phyloP scores from a whole-genome alignment of 129 eudicot species.

The sunflower (Helianthus annuus) region HanXRQr2.0-SUNRISE NC_035449.2:31404741-31405240 shows the following conservation, averaged over 20 bases:
- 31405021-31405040: slow-evolving; percentile 45
- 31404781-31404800: too few relatives aligned
- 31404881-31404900: not conserved
- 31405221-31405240: slow-evolving; percentile 10
- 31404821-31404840: too few relatives aligned
- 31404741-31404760: too few relatives aligned
- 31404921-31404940: not conserved
- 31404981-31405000: slow-evolving; percentile 16
- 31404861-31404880: not conserved
- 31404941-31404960: not conserved
- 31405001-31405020: slow-evolving; percentile 35
- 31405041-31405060: slow-evolving; percentile 27
- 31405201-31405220: slow-evolving; percentile 6
- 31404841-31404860: too few relatives aligned
- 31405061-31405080: slow-evolving; percentile 1
- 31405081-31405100: slow-evolving; percentile 22
- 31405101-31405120: slow-evolving; percentile 11
- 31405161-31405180: not conserved
- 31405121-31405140: slow-evolving; percentile 15
- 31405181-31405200: slow-evolving; percentile 18
- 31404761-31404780: too few relatives aligned
- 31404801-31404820: too few relatives aligned
- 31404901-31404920: not conserved
- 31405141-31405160: slow-evolving; percentile 19
- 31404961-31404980: not conserved